phyloP scores from a whole-genome alignment of 352 stramenopile species.

The Pythium angustatum region DNA sequence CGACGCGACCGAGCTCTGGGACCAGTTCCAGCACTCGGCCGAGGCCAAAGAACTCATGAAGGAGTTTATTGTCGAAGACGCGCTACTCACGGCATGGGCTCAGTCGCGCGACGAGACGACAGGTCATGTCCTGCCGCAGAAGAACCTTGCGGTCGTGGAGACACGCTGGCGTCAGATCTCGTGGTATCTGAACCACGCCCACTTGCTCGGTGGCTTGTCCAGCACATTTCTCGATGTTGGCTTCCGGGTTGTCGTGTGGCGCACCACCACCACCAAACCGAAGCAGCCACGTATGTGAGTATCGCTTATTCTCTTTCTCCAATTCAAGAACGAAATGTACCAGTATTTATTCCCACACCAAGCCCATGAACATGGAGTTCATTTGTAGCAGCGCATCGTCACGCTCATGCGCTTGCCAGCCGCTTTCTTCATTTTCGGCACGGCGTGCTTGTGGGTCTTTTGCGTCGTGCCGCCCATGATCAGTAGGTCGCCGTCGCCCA shows the following conservation, averaged over 20 bases:
- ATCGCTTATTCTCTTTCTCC: background rate
- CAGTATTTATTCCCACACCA: conserved; percentile 17
- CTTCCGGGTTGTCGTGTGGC: conserved; percentile 38
- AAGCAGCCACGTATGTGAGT: background rate
- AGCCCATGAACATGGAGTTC: too few relatives aligned
- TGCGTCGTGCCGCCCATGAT: conserved; percentile 83
- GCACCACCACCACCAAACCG: conserved; percentile 10
- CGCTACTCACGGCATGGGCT: conserved; percentile 29
- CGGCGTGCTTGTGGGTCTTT: conserved; percentile 77
- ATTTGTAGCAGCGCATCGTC: conserved; percentile 56
- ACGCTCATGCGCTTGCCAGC: conserved; percentile 48
- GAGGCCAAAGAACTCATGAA: conserved; percentile 68
- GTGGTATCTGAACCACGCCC: conserved; percentile 54
- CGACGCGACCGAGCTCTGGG: conserved; percentile 66
- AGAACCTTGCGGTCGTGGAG: conserved; percentile 32
- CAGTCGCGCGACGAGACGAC: background rate
- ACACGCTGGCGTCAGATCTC: conserved; percentile 54
- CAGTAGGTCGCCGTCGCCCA: conserved; percentile 75
- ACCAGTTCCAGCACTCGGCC: conserved; percentile 66
- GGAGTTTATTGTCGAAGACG: conserved; percentile 55
- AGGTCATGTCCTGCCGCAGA: background rate
- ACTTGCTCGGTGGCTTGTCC: conserved; percentile 52
- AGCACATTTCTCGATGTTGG: conserved; percentile 40
- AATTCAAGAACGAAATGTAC: background rate
- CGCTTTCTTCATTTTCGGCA: conserved; percentile 67